A percentile compares a stretch with the other conserved stretches of the same genome.
phyloP scores from a whole-genome alignment of 768 basidiomycete genomes.

The Tylopilus vinaceipallidus region DNA sequence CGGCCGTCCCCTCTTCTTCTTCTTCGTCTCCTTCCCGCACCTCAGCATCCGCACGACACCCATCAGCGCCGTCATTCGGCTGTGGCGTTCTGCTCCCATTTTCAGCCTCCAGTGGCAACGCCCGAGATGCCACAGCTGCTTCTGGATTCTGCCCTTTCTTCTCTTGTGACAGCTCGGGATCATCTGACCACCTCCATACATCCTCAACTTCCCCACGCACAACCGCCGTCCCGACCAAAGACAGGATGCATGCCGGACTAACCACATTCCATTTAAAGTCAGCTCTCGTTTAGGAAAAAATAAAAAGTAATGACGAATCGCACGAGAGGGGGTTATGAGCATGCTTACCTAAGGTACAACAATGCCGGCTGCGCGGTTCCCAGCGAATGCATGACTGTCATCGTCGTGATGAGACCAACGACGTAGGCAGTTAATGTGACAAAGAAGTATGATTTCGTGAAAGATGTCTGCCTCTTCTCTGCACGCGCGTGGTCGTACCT shows the following conservation, averaged over 20 bases:
- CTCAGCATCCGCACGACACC: conserved; percentile 4
- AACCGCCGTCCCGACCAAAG: conserved; percentile 59
- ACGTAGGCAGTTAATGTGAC: conserved; percentile 71
- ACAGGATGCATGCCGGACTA: conserved; percentile 75
- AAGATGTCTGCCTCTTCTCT: conserved; percentile 33
- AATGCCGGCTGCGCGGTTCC: conserved; percentile 85
- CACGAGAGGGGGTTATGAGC: neutral
- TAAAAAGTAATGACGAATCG: too few species aligned
- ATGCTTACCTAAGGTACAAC: conserved; percentile 78
- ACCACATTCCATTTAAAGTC: neutral
- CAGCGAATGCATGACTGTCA: conserved; percentile 81
- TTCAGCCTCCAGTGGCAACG: conserved; percentile 11
- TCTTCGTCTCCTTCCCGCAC: conserved; percentile 14
- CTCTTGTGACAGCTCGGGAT: conserved; percentile 30
- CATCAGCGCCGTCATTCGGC: conserved; percentile 15
- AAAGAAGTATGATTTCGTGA: conserved; percentile 74
- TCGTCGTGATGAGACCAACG: conserved; percentile 68
- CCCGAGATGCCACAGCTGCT: conserved; percentile 8
- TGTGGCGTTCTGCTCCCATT: conserved; percentile 21
- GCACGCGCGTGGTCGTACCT: conserved; percentile 73
- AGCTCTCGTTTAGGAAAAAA: conserved; percentile 1
- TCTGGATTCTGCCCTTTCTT: conserved; percentile 10
- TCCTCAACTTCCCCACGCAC: conserved; percentile 66
- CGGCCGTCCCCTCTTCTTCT: conserved; percentile 1
- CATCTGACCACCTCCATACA: conserved; percentile 74